Evolutionary conservation across 2,329 filamentous ascomycete genomes (phyloP), one percentile per base, ranked within the genome.

Genomic region (Chalaropsis ovoidea): DNA sequence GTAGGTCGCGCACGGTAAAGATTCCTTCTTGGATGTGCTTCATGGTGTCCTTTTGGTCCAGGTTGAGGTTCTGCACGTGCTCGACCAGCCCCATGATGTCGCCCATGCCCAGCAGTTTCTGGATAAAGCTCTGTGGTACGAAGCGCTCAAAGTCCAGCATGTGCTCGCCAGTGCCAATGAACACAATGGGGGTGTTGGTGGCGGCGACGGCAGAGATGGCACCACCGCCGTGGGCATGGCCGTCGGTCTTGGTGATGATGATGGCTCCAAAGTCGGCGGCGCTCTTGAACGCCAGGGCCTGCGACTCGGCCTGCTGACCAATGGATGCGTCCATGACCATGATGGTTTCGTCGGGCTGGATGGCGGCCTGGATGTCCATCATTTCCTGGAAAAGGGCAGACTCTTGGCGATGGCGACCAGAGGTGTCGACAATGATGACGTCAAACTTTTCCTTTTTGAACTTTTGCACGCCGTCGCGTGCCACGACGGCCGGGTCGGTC

Each of bases 391-490:
- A 99, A 3, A 99, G 80, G 11, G 95, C 92, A 72, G 90, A 86
- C 76, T 99, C 94, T 73, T 99, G 94, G 73, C 91, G 86, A 78
- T 99, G 94, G 70, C 94, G 83, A 75, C 94, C 94, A 60, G 90
- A 95, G 0, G 94, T 99, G 78, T 99, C 94, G 65, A 99, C 94
- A 69, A 99, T 97, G 72, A 99, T 99, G 70, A 99, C 87, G 76
- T 99, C 94, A 74, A 99, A 99, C 61, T 86, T 84, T 78, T 99
- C 94, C 80, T 96, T 97, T 79, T 96, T 96, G 81, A 99, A 99
- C 77, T 97, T 95, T 60, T 96, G 91, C 41, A 99, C 94, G 77
- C 94, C 94, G 70, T 96, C 92, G n/a, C 86, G 84, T 0, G 94
- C 93, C 19, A 99, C 94, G 5, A 91, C 86, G 0, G 93, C 91